Conservation (phyloP, 345 rosid species). For the Camelina hispida region DNA sequence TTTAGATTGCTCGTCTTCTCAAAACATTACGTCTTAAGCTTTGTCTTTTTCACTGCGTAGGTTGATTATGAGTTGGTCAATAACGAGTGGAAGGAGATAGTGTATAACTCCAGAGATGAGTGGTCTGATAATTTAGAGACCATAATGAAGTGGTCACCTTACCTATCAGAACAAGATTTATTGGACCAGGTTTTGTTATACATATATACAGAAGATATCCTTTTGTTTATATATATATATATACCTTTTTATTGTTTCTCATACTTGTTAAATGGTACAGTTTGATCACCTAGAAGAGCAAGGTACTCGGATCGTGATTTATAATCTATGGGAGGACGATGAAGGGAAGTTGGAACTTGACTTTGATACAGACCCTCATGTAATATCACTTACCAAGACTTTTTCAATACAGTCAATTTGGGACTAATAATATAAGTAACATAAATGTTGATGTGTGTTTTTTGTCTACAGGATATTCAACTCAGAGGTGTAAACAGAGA, state of each 20-base stretch:
- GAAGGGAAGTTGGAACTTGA: slow-evolving; percentile 69
- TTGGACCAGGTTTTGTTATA: slow-evolving; percentile 51
- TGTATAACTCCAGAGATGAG: slow-evolving; percentile 51
- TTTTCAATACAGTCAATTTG: neutral
- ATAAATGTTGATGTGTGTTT: slow-evolving; percentile 1
- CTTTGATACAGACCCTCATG: slow-evolving; percentile 65
- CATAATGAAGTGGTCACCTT: slow-evolving; percentile 77
- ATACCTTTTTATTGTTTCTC: slow-evolving; percentile 12
- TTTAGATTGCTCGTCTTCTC: neutral
- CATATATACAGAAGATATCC: neutral
- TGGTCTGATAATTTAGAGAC: slow-evolving; percentile 62
- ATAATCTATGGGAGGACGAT: slow-evolving; percentile 88
- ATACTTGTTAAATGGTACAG: slow-evolving; percentile 43
- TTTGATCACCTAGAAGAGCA: slow-evolving; percentile 52
- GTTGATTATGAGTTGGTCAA: slow-evolving; percentile 62
- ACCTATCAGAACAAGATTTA: slow-evolving; percentile 51
- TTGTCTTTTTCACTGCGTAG: slow-evolving; percentile 41
- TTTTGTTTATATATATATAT: neutral
- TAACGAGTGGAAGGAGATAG: slow-evolving; percentile 51
- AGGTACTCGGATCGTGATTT: slow-evolving; percentile 69
- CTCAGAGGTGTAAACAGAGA: slow-evolving; percentile 72
- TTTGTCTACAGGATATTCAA: slow-evolving; percentile 70
- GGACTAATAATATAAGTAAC: slow-evolving; percentile 7
- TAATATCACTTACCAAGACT: slow-evolving; percentile 30
- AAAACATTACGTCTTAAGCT: neutral